Percentiles rank a stretch among this genome's conserved stretches.
phyloP scores from a whole-genome alignment of 2,329 filamentous ascomycete genomes.

The Sclerotinia borealis region DNA sequence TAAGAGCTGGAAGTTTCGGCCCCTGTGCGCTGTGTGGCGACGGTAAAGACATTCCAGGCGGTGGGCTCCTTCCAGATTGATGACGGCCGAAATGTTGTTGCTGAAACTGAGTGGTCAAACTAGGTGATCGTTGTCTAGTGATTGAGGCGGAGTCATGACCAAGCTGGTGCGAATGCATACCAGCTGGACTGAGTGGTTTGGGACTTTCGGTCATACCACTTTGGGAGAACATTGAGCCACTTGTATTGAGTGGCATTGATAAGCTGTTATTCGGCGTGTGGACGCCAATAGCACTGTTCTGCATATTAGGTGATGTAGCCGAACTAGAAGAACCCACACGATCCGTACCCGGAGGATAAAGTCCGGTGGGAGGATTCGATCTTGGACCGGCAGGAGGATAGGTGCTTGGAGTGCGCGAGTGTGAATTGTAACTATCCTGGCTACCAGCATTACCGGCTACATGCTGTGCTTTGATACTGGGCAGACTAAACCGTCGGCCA shows the following conservation, averaged over 20 bases:
- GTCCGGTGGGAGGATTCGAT: constrained; percentile 41
- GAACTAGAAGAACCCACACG: constrained; percentile 45
- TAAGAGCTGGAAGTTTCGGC: constrained; percentile 31
- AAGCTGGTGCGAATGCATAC: constrained; percentile 44
- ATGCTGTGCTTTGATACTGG: constrained; percentile 68
- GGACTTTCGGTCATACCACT: constrained; percentile 77
- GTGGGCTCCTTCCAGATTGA: constrained; percentile 48
- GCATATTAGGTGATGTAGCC: constrained; percentile 48
- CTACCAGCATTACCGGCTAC: constrained; percentile 42
- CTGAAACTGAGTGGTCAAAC: constrained; percentile 57
- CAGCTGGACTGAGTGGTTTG: constrained; percentile 66
- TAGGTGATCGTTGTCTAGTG: constrained; percentile 58
- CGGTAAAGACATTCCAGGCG: constrained; percentile 29
- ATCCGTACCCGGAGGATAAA: constrained; percentile 58
- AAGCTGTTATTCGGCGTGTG: constrained; percentile 47
- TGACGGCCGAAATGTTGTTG: constrained; percentile 57
- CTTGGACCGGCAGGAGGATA: constrained; percentile 64
- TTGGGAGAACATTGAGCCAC: constrained; percentile 58
- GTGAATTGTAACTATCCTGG: constrained; percentile 40
- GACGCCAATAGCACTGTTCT: constrained; percentile 31
- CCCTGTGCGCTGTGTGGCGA: constrained; percentile 28
- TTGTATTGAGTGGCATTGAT: constrained; percentile 41
- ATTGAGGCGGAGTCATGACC: constrained; percentile 47
- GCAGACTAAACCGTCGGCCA: constrained; percentile 61
- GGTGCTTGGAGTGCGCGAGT: constrained; percentile 65